Base-by-base conservation (phyloP, 257 asterid species). In the Nicotiana otophora region DNA sequence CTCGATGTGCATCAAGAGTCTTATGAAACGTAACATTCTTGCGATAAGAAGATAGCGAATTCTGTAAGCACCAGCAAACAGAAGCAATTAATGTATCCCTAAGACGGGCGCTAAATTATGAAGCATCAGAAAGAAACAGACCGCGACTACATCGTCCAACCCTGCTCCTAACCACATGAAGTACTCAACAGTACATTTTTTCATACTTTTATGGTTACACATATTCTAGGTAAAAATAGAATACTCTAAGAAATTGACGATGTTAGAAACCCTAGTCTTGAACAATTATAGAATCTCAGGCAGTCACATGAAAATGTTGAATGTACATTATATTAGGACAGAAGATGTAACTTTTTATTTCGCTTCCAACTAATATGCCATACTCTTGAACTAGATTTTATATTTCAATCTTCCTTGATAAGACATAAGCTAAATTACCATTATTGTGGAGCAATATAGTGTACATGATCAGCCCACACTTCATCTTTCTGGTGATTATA, bases 11-110 rank as follows among this genome's bases (percentile, higher is more conserved):
- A 94, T 87, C 91, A 92, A 89, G 81, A 95, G 97, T 93, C 98
- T 92, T 78, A 95, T 92, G 88, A 95, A 85, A 81, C 99, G 89
- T 55, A 95, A 81, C 99, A 95, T 86, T 91, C 99, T 92, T 83
- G 96, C 98, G 86, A 95, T 92, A 54, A 95, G 95, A 86, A 95
- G 99, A 84, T 95, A 95, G 36, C 99, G 97, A 81, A 95, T 95
- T 98, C 98, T 95, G 95, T 55, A 83, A 67, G 46, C 33, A 63
- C 55, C 81, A 78, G 64, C 14, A 75, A 51, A 20, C 62, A 17
- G 23, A 55, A 55, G 62, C 62, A 55, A 55, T 55, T 55, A 75
- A 9, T 5, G 39, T 33, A 20, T 53, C 55, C 78, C 26, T 42
- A 72, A n/a, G 19, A 12, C 15, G 57, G 2, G 19, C 20, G 4